Conservation (phyloP, 2,329 filamentous ascomycete species). For the Ascosphaera aggregata region DNA sequence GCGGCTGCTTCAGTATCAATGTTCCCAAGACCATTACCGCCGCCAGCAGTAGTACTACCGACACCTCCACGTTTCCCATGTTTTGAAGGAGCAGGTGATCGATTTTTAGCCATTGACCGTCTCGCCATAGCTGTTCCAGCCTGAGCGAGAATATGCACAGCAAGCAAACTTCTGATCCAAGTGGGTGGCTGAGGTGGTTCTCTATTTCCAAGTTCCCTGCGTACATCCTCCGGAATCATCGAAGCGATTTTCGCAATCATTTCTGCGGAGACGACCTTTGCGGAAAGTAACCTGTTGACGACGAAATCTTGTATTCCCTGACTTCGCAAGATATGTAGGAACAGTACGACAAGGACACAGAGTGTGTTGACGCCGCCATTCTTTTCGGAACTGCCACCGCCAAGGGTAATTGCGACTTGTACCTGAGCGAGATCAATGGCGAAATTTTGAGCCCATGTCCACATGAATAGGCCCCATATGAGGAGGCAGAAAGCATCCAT, state of each 20-base stretch:
- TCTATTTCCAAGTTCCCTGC: slow-evolving; percentile 10
- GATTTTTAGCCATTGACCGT: slow-evolving; percentile 22
- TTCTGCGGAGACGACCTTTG: slow-evolving; percentile 21
- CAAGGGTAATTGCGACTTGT: slow-evolving; percentile 75
- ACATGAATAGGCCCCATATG: slow-evolving; percentile 60
- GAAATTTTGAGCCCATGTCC: slow-evolving; percentile 68
- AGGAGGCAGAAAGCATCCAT: slow-evolving; percentile 66
- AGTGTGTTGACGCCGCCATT: slow-evolving; percentile 22
- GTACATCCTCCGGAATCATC: slow-evolving; percentile 21
- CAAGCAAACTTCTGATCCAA: slow-evolving; percentile 24
- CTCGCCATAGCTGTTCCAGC: slow-evolving; percentile 24
- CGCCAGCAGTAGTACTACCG: neutral
- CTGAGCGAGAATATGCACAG: slow-evolving; percentile 25
- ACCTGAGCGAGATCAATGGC: slow-evolving; percentile 79
- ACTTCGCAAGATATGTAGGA: slow-evolving; percentile 23
- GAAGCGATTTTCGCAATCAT: slow-evolving; percentile 20
- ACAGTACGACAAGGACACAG: slow-evolving; percentile 22
- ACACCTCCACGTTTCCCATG: slow-evolving; percentile 14
- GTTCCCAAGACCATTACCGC: neutral
- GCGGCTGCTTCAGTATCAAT: slow-evolving; percentile 22
- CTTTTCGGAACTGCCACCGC: slow-evolving; percentile 41
- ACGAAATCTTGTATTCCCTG: slow-evolving; percentile 27
- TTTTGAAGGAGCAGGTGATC: slow-evolving; percentile 17
- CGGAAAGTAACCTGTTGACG: slow-evolving; percentile 19
- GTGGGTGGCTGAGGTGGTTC: slow-evolving; percentile 20